Evolutionary conservation across 257 asterid species (phyloP).

Genomic region (Solanum chilense): DNA sequence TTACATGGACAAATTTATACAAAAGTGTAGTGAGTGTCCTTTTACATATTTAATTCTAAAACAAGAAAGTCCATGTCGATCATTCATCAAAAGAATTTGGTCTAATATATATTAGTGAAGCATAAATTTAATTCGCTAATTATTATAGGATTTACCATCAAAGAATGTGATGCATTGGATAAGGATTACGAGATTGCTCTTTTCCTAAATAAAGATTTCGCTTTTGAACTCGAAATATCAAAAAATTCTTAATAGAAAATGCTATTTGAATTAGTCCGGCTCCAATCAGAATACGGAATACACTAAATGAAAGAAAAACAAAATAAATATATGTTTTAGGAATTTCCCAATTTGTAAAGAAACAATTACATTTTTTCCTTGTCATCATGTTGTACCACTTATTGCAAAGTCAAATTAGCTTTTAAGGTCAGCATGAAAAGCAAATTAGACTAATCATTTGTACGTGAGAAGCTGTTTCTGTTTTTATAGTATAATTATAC

Average conservation of each 20-base stretch:
- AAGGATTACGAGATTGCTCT: too few relatives aligned
- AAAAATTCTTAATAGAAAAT: too few relatives aligned
- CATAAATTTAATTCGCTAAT: neutral
- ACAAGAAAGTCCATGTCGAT: neutral
- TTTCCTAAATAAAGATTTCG: fast-evolving
- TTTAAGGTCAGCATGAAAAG: neutral
- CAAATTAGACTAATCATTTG: neutral
- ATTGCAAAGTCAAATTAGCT: neutral
- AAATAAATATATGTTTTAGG: neutral
- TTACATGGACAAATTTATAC: neutral
- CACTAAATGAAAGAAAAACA: too few relatives aligned
- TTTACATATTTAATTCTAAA: neutral
- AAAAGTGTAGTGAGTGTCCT: neutral
- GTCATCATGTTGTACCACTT: neutral
- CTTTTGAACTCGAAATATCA: too few relatives aligned
- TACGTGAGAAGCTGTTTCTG: neutral
- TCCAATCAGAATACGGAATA: too few relatives aligned
- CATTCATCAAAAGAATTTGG: neutral
- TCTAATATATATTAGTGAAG: neutral
- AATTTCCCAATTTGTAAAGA: neutral
- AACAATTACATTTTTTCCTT: neutral
- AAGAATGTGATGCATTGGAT: too few relatives aligned
- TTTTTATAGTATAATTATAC: too few relatives aligned
- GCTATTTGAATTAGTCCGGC: too few relatives aligned
- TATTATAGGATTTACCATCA: neutral